Evolutionary conservation across 805 yeast species (phyloP).

Genomic region (Barnettozyma sucrosica): DNA sequence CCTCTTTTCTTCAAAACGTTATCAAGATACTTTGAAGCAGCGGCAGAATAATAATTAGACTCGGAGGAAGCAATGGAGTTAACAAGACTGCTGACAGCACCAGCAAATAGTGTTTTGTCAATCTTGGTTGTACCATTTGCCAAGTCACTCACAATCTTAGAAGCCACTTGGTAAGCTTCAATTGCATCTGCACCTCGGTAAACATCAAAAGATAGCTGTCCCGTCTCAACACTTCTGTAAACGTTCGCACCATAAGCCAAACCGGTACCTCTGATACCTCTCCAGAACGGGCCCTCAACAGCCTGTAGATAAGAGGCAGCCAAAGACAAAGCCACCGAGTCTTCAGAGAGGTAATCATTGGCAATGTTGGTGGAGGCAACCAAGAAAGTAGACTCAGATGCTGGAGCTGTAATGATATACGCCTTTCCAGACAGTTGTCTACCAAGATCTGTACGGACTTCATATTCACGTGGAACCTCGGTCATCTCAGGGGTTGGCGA

Average conservation of each 20-base stretch:
- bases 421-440: slow-evolving; percentile 46
- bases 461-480: slow-evolving; percentile 47
- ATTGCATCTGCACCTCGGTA: slow-evolving; percentile 82
- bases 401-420: slow-evolving; percentile 65
- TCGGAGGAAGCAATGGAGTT: slow-evolving; percentile 64
- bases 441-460: slow-evolving; percentile 55
- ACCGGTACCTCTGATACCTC: slow-evolving; percentile 92
- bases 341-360: slow-evolving; percentile 45
- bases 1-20: slow-evolving; percentile 66
- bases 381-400: slow-evolving; percentile 76
- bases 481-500: slow-evolving; percentile 14
- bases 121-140: slow-evolving; percentile 49
- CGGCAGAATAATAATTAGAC: slow-evolving; percentile 59
- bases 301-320: slow-evolving; percentile 74
- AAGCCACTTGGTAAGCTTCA: slow-evolving; percentile 55
- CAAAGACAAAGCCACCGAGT: slow-evolving; percentile 62
- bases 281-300: slow-evolving; percentile 96
- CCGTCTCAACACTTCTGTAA: slow-evolving; percentile 53
- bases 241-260: slow-evolving; percentile 84
- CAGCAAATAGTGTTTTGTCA: slow-evolving; percentile 56
- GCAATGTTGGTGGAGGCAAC: slow-evolving; percentile 57
- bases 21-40: slow-evolving; percentile 60
- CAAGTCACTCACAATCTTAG: slow-evolving; percentile 54
- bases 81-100: slow-evolving; percentile 72
- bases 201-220: slow-evolving; percentile 58